Evolutionary conservation across 768 basidiomycete genomes (phyloP).

Genomic region (Boletellus ananas): DNA sequence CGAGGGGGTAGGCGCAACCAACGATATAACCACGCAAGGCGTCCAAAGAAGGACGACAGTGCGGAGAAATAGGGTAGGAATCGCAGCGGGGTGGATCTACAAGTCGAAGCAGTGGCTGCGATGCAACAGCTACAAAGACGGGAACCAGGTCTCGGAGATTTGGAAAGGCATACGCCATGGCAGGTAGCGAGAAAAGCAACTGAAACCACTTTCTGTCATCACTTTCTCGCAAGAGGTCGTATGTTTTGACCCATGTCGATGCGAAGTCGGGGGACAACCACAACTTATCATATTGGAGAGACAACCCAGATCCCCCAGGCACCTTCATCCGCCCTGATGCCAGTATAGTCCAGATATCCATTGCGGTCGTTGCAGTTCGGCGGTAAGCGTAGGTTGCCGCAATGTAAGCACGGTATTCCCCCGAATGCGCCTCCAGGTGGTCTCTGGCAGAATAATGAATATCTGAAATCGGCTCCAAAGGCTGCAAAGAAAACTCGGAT

Average conservation of each 20-base stretch:
- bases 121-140: slow-evolving; percentile 29
- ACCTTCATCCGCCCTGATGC: not conserved
- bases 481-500: not conserved
- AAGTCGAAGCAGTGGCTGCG: slow-evolving; percentile 6
- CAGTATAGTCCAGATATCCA: slow-evolving; percentile 1
- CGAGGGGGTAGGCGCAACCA: not conserved
- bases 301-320: not conserved
- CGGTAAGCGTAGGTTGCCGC: slow-evolving; percentile 5
- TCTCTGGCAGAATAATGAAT: slow-evolving; percentile 5
- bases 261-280: slow-evolving; percentile 23
- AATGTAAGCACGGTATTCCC: slow-evolving; percentile 9
- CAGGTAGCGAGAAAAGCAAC: slow-evolving; percentile 28
- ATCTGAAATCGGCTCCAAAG: not conserved
- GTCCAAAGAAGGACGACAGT: not conserved
- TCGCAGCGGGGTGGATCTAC: slow-evolving; percentile 13
- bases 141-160: slow-evolving; percentile 13
- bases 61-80: too few species aligned
- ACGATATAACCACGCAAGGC: not conserved
- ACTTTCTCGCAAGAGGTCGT: slow-evolving; percentile 19
- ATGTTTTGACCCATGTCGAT: slow-evolving; percentile 22
- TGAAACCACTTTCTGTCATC: slow-evolving; percentile 9
- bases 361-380: not conserved
- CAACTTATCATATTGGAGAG: slow-evolving; percentile 17
- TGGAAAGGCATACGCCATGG: slow-evolving; percentile 26
- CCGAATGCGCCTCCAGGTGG: not conserved